Evolutionary conservation across 129 eudicot genomes (phyloP).

Genomic region (Tagetes patula): DNA sequence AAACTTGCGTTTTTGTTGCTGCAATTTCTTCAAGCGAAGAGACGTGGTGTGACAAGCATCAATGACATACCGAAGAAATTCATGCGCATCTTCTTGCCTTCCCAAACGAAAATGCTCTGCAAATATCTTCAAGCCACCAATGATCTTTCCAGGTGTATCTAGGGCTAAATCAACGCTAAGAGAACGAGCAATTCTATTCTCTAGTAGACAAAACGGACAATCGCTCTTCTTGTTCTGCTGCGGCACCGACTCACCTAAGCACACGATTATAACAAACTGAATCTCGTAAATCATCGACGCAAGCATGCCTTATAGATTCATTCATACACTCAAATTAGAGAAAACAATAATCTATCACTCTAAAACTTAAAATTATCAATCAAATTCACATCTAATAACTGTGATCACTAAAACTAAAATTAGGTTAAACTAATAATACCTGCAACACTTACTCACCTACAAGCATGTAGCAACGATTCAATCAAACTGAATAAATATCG

Average conservation of each 20-base stretch:
- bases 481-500: not conserved
- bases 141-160: conserved; percentile 74
- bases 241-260: conserved; percentile 58
- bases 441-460: no score
- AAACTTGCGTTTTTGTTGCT: conserved; percentile 48
- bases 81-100: conserved; percentile 98
- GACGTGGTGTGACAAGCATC: conserved; percentile 89
- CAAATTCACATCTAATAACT: not conserved
- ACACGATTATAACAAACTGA: not conserved
- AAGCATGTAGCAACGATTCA: no score
- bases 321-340: not conserved
- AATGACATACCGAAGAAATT: conserved; percentile 82
- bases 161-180: conserved; percentile 48
- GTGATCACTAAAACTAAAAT: conserved; percentile 9
- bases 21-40: conserved; percentile 81
- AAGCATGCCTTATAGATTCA: not conserved
- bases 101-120: conserved; percentile 77
- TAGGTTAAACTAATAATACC: no score
- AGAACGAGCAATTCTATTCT: conserved; percentile 75
- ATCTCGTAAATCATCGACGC: not conserved
- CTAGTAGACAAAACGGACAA: conserved; percentile 88
- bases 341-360: not conserved
- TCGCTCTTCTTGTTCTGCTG: conserved; percentile 69
- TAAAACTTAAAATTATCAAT: not conserved
- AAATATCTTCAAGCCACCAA: conserved; percentile 56